Conservation (phyloP, 192 early-diverging fungal species). For the Entomortierella chlamydospora region DNA sequence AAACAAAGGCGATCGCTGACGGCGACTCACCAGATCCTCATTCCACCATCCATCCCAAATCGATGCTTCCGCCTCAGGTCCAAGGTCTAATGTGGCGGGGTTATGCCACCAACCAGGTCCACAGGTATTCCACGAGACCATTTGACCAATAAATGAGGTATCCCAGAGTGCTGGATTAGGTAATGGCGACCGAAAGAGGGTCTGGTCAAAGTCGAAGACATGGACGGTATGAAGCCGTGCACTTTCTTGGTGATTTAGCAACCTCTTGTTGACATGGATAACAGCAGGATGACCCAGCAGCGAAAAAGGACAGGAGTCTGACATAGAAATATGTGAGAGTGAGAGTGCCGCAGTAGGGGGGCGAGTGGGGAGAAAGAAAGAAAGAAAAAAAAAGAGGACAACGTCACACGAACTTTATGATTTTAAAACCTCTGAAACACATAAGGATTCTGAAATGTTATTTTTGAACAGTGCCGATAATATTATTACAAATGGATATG, state of each 20-base stretch:
- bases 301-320: neutral
- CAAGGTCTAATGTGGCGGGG: conserved; percentile 58
- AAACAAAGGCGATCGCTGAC: neutral
- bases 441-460: too few species aligned
- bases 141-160: conserved; percentile 56
- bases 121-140: conserved; percentile 56
- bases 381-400: neutral
- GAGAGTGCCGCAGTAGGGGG: neutral
- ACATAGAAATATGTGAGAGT: neutral
- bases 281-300: conserved; percentile 26
- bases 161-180: conserved; percentile 72
- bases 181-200: conserved; percentile 69
- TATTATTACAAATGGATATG: neutral
- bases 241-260: neutral
- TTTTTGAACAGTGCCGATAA: neutral
- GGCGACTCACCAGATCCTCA: conserved; percentile 44
- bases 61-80: conserved; percentile 19
- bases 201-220: conserved; percentile 76
- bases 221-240: conserved; percentile 13
- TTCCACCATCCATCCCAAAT: conserved; percentile 52
- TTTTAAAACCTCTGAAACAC: too few species aligned
- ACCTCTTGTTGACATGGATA: conserved; percentile 2
- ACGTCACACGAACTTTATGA: too few species aligned
- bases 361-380: neutral
- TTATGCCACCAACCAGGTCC: conserved; percentile 69